phyloP scores from a whole-genome alignment of 345 rosid species.

The Citrus sp. region DNA sequence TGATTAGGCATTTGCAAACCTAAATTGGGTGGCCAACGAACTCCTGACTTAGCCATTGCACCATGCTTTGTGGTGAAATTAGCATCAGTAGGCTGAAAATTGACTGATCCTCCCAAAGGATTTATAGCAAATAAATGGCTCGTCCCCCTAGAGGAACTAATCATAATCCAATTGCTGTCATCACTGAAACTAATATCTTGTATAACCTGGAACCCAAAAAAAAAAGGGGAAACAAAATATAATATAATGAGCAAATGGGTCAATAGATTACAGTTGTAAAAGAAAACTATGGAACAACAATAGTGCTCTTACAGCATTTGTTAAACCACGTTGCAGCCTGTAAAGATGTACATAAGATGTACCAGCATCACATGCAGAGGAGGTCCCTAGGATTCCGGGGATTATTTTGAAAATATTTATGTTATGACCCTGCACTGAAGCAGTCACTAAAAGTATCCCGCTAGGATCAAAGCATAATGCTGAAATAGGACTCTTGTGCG shows the following conservation, averaged over 20 bases:
- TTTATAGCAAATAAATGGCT: constrained; percentile 87
- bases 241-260: not conserved
- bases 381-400: constrained; percentile 49
- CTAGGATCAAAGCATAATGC: constrained; percentile 93
- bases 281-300: not conserved
- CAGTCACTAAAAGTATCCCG: constrained; percentile 86
- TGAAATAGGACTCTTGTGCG: constrained; percentile 87
- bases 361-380: constrained; percentile 32
- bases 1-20: constrained; percentile 32
- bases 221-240: not conserved
- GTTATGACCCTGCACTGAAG: constrained; percentile 90
- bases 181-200: constrained; percentile 88
- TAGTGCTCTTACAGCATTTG: constrained; percentile 72
- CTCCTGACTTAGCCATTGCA: constrained; percentile 31
- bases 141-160: constrained; percentile 93
- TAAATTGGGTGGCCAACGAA: constrained; percentile 35
- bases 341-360: constrained; percentile 69
- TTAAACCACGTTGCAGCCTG: constrained; percentile 91
- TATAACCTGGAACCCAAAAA: constrained; percentile 59
- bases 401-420: constrained; percentile 81
- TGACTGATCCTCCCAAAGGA: constrained; percentile 50
- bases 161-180: constrained; percentile 85
- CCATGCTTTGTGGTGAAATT: constrained; percentile 27
- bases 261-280: not conserved
- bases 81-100: constrained; percentile 32